These are phyloP conservation scores for Gynostemma pentaphyllum DNA, from an alignment of 306 rosid genomes.

Conservation along the genomic window DNA sequence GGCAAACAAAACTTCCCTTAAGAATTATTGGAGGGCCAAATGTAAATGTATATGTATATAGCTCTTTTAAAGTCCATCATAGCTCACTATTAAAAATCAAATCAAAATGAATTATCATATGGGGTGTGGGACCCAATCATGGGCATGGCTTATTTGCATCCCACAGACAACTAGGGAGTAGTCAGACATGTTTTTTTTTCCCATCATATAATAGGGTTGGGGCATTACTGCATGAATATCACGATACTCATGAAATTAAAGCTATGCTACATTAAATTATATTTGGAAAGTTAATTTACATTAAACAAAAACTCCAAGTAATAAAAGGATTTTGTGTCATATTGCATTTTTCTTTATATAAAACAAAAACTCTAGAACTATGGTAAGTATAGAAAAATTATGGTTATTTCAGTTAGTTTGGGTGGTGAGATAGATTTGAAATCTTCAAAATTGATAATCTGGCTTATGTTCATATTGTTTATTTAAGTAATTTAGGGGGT, in stretches of 20 bases:
- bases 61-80: background rate
- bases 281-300: background rate
- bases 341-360: no score
- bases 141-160: background rate
- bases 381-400: no score
- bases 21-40: slow-evolving; percentile 7
- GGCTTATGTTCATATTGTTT: no score
- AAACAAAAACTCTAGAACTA: no score
- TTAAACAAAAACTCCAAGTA: no score
- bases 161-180: background rate
- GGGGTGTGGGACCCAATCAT: slow-evolving; percentile 1
- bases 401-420: no score
- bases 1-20: slow-evolving; percentile 3
- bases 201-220: background rate
- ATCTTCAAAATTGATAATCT: no score
- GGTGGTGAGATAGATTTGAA: no score
- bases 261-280: background rate
- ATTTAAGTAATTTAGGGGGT: no score
- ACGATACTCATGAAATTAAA: background rate
- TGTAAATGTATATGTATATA: background rate
- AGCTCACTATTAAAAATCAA: no score
- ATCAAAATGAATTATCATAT: background rate
- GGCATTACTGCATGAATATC: background rate
- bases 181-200: background rate
- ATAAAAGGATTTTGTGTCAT: no score